Percentiles rank a stretch among this genome's conserved stretches.
Evolutionary conservation across 306 rosid species (phyloP).

Genomic region (Dalbergia cochinchinensis): DNA sequence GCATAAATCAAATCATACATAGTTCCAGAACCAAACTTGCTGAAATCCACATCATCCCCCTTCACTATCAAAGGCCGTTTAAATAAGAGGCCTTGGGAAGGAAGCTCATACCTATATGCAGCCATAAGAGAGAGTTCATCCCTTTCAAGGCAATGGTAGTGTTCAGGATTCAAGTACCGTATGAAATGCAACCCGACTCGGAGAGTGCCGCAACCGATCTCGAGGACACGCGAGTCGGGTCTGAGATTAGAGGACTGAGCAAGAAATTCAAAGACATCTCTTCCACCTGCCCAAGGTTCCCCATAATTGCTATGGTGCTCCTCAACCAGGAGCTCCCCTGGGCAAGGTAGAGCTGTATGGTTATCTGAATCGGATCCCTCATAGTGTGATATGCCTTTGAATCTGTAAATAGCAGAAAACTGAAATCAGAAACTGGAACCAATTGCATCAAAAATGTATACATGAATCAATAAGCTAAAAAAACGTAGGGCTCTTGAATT

Average conservation of each 20-base stretch:
- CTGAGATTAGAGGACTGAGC: conserved; percentile 67
- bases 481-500: neutral
- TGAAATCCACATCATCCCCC: conserved; percentile 86
- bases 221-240: conserved; percentile 70
- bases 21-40: conserved; percentile 61
- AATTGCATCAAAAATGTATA: too few relatives aligned
- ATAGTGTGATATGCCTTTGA: conserved; percentile 90
- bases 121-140: conserved; percentile 95
- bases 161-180: conserved; percentile 75
- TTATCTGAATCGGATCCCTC: conserved; percentile 69
- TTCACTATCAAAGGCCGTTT: conserved; percentile 85
- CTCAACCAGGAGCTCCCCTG: conserved; percentile 89
- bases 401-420: conserved; percentile 48
- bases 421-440: neutral
- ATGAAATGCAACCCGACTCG: conserved; percentile 93
- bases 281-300: conserved; percentile 98
- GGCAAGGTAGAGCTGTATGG: conserved; percentile 87
- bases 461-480: conserved; percentile 14
- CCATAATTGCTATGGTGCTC: conserved; percentile 97
- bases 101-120: conserved; percentile 89
- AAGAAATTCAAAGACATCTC: conserved; percentile 89
- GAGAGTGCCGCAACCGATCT: conserved; percentile 96
- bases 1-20: conserved; percentile 84
- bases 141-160: conserved; percentile 84
- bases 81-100: conserved; percentile 83